Percentiles rank a stretch among this genome's conserved stretches.
phyloP scores from a whole-genome alignment of 805 yeast species.

The Maudiozyma barnettii region DNA sequence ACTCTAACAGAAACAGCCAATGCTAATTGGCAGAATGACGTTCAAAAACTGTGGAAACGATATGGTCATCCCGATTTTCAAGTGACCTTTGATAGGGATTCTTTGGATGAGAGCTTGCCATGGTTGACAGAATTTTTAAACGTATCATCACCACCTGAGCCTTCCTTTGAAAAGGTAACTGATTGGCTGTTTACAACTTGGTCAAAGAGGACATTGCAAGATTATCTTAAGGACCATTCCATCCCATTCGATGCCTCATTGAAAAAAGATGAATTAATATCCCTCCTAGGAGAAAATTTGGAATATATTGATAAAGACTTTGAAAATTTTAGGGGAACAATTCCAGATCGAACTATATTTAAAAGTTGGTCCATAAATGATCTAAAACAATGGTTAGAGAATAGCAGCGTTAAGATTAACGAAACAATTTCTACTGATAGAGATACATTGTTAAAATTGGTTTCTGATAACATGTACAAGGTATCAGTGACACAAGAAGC shows the following conservation, averaged over 20 bases:
- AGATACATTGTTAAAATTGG: constrained; percentile 36
- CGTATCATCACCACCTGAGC: neutral
- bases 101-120: neutral
- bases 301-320: constrained; percentile 33
- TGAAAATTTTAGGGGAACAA: constrained; percentile 32
- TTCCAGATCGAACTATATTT: constrained; percentile 30
- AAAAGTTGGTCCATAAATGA: constrained; percentile 31
- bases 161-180: constrained; percentile 8
- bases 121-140: constrained; percentile 1
- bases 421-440: constrained; percentile 28
- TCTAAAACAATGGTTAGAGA: constrained; percentile 40
- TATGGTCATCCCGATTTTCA: constrained; percentile 21
- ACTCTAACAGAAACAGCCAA: constrained; percentile 3
- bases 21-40: constrained; percentile 20
- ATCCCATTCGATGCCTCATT: constrained; percentile 31
- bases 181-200: constrained; percentile 49
- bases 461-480: constrained; percentile 33
- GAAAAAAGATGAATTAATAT: constrained; percentile 37
- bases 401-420: constrained; percentile 33
- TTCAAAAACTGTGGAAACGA: constrained; percentile 15
- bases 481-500: constrained; percentile 34
- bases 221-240: constrained; percentile 41
- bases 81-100: constrained; percentile 7
- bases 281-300: neutral
- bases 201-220: constrained; percentile 39